phyloP scores from a whole-genome alignment of 177 flowering plant genomes.

The Vitis hybrid region DNA sequence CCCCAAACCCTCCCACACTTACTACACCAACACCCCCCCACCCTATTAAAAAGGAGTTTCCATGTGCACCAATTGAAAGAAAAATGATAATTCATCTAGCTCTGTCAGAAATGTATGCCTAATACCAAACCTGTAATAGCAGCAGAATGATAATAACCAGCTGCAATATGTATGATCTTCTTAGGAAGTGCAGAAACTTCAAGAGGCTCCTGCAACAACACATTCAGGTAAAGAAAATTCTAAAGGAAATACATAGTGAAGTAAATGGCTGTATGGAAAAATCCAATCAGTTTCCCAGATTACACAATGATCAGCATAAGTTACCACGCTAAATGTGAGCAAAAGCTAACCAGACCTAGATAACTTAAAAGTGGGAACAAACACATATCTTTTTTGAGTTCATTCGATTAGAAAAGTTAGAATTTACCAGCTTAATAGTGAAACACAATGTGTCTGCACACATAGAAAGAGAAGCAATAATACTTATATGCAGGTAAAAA shows the following conservation, averaged over 20 bases:
- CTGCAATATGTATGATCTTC: constrained; percentile 60
- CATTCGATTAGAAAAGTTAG: too few species aligned
- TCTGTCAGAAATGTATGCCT: not conserved
- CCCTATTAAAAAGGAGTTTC: not conserved
- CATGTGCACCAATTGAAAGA: not conserved
- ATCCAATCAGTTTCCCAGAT: not conserved
- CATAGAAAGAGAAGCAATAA: too few species aligned
- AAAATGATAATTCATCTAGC: not conserved
- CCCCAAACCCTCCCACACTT: too few species aligned
- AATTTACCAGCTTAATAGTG: too few species aligned
- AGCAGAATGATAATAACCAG: constrained; percentile 89
- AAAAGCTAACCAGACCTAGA: too few species aligned
- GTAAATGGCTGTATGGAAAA: not conserved
- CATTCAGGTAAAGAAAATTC: not conserved
- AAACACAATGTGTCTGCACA: too few species aligned
- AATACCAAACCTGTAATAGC: constrained; percentile 71
- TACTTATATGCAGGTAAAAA: too few species aligned
- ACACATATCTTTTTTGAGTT: too few species aligned
- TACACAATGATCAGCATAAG: too few species aligned
- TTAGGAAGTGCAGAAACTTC: constrained; percentile 57
- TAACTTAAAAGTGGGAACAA: too few species aligned
- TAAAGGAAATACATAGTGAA: not conserved
- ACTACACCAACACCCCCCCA: too few species aligned
- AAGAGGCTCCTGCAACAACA: constrained; percentile 62
- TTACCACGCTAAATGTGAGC: too few species aligned